Percentiles rank a stretch among this genome's conserved stretches.
Evolutionary conservation across 345 rosid genomes (phyloP).

Genomic region (Melaleuca alternifolia): DNA sequence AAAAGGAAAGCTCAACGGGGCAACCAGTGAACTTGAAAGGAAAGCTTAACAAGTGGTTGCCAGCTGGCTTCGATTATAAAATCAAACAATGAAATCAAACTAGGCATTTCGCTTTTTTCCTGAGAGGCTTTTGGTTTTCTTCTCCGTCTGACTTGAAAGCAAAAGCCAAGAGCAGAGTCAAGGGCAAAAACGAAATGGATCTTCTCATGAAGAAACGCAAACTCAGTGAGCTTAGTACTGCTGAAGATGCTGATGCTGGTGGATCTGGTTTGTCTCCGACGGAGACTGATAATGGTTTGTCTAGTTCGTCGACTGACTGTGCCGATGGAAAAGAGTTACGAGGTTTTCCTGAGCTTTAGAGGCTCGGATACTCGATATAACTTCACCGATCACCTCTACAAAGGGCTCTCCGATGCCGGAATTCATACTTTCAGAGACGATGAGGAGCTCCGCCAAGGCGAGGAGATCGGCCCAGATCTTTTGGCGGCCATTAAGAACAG

Average conservation of each 20-base stretch:
- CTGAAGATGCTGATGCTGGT: neutral
- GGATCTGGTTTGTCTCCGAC: neutral
- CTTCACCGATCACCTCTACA: neutral
- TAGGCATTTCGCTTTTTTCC: no score
- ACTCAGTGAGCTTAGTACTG: neutral
- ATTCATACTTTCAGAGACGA: neutral
- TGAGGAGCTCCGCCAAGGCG: rapidly evolving
- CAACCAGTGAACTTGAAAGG: no score
- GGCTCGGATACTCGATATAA: neutral
- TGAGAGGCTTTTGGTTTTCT: no score
- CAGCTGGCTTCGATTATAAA: no score
- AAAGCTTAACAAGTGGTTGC: no score
- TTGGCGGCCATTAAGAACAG: neutral
- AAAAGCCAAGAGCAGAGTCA: no score
- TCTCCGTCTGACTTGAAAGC: no score
- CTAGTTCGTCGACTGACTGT: neutral
- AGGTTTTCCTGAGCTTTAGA: neutral
- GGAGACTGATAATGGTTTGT: neutral
- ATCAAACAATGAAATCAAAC: no score
- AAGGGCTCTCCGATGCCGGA: neutral
- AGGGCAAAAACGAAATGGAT: no score
- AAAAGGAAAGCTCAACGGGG: no score
- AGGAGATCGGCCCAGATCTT: neutral
- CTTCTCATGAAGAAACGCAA: no score
- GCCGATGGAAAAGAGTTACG: rapidly evolving